Evolutionary conservation across 208 protist genomes (phyloP).

Genomic region (Acanthamoeba royreba): DNA sequence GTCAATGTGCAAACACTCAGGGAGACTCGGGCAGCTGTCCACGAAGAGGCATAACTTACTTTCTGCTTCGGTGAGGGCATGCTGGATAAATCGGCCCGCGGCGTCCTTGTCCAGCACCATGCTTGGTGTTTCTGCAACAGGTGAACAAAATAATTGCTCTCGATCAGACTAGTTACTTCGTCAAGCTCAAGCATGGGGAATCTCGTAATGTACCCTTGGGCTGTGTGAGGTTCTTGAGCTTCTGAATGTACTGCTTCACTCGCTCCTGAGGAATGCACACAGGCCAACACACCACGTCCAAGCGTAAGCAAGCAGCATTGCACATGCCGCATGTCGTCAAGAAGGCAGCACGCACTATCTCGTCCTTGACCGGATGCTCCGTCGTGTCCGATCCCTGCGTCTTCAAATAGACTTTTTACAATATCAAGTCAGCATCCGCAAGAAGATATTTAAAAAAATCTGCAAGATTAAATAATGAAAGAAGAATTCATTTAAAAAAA

Average conservation of each 20-base stretch:
- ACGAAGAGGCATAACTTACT: neutral
- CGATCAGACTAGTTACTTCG: too few species aligned
- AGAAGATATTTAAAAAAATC: neutral
- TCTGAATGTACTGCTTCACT: constrained; percentile 8
- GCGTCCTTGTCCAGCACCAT: neutral
- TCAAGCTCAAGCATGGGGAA: too few species aligned
- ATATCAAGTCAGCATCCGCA: neutral
- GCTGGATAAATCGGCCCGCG: neutral
- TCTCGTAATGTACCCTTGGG: neutral
- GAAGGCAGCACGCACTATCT: neutral
- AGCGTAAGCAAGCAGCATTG: too few species aligned
- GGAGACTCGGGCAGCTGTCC: too few species aligned
- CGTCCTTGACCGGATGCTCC: neutral
- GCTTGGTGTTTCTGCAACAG: neutral
- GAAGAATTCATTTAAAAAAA: neutral
- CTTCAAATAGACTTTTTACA: neutral
- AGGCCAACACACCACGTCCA: neutral
- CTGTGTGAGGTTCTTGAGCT: neutral
- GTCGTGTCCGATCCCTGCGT: neutral
- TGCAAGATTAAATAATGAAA: neutral
- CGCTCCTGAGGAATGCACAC: neutral
- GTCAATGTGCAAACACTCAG: neutral
- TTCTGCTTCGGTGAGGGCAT: neutral
- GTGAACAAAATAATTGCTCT: too few species aligned
- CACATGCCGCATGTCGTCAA: neutral